Evolutionary conservation across 2,329 filamentous ascomycete species (phyloP).

Genomic region (Verticillium nonalfalfae): DNA sequence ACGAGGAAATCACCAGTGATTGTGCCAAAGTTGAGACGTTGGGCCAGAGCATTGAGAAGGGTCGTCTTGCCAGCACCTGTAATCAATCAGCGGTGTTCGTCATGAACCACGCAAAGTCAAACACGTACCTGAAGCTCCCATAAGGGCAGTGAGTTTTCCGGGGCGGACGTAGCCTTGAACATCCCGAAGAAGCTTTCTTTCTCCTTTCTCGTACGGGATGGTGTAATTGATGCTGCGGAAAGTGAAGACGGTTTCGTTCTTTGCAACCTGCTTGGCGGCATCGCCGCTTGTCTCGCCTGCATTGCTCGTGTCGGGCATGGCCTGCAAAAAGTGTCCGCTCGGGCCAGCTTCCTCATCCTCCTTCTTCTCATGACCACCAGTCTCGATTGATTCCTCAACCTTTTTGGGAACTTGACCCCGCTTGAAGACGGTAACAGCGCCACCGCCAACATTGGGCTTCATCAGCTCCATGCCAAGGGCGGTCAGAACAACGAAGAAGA

Average conservation of each 20-base stretch:
- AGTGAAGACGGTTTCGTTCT: slow-evolving; percentile 54
- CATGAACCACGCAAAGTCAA: neutral
- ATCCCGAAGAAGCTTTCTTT: slow-evolving; percentile 65
- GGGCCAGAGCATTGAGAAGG: slow-evolving; percentile 65
- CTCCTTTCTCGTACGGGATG: slow-evolving; percentile 50
- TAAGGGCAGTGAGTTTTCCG: slow-evolving; percentile 72
- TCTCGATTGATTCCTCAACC: slow-evolving; percentile 51
- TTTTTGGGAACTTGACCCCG: slow-evolving; percentile 54
- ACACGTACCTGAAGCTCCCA: slow-evolving; percentile 48
- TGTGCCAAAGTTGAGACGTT: slow-evolving; percentile 69
- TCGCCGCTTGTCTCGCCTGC: slow-evolving; percentile 17
- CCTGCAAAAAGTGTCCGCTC: slow-evolving; percentile 45
- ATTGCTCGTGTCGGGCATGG: slow-evolving; percentile 38
- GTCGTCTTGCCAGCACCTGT: slow-evolving; percentile 63
- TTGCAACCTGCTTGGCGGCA: slow-evolving; percentile 43
- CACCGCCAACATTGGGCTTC: slow-evolving; percentile 55
- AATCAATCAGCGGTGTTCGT: slow-evolving; percentile 14
- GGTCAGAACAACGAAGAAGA: slow-evolving; percentile 39
- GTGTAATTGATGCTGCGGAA: slow-evolving; percentile 45
- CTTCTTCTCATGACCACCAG: slow-evolving; percentile 35
- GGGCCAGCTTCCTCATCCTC: slow-evolving; percentile 41
- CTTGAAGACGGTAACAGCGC: slow-evolving; percentile 56
- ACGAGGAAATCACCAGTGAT: slow-evolving; percentile 75
- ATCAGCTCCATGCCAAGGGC: slow-evolving; percentile 26
- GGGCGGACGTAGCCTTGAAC: slow-evolving; percentile 83